Conservation (phyloP, 2,329 filamentous ascomycete species). For the Bimuria novae-zelandiae region DNA sequence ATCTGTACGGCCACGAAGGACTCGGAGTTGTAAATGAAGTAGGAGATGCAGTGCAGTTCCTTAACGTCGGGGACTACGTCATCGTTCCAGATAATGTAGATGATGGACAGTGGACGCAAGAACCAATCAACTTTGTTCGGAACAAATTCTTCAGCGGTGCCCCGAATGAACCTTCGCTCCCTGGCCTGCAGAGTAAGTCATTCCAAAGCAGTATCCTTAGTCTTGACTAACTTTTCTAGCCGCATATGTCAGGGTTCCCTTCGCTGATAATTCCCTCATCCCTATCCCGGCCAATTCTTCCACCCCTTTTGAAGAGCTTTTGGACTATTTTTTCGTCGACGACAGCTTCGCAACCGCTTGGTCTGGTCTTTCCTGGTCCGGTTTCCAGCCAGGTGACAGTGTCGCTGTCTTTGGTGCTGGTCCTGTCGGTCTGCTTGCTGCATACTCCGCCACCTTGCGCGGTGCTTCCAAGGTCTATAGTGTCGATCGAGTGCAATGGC, state of each 20-base stretch:
- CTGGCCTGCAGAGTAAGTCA: too few species aligned
- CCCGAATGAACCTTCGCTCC: too few species aligned
- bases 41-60: slow-evolving; percentile 72
- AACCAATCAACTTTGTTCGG: too few species aligned
- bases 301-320: not conserved
- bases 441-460: slow-evolving; percentile 40
- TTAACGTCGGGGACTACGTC: slow-evolving; percentile 72
- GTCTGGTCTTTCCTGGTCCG: slow-evolving; percentile 24
- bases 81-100: slow-evolving; percentile 25
- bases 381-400: slow-evolving; percentile 34
- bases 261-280: slow-evolving; percentile 18
- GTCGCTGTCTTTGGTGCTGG: slow-evolving; percentile 23
- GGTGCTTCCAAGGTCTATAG: slow-evolving; percentile 40
- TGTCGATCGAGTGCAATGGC: slow-evolving; percentile 28
- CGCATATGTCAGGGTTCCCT: slow-evolving; percentile 22
- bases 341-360: slow-evolving; percentile 38
- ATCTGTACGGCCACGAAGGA: slow-evolving; percentile 86
- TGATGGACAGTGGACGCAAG: too few species aligned
- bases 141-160: too few species aligned
- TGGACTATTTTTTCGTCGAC: slow-evolving; percentile 34
- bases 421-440: slow-evolving; percentile 27
- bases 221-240: slow-evolving; percentile 9
- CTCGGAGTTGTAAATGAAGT: slow-evolving; percentile 78
- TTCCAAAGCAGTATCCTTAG: not conserved
- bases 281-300: slow-evolving; percentile 10